Percentiles rank a stretch among this genome's conserved stretches.
phyloP scores from a whole-genome alignment of 305 asterid species.

The Fraxinus ornus region DNA sequence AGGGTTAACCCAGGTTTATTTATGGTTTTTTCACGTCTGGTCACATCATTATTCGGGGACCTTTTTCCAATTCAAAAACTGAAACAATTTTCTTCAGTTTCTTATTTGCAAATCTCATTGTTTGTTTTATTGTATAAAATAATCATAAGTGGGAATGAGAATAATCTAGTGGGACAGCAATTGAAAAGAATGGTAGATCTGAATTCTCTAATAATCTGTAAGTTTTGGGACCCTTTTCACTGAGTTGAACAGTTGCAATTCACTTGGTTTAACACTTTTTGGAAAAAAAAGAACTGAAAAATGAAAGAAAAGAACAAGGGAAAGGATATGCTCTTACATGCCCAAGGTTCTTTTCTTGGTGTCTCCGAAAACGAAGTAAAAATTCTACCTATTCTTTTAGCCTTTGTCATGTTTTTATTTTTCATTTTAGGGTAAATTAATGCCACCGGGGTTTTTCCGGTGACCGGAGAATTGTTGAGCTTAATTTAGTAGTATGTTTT shows the following conservation, averaged over 20 bases:
- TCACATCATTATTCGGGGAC: slow-evolving; percentile 49
- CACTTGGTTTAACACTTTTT: neutral
- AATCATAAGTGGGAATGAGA: neutral
- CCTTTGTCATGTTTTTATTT: neutral
- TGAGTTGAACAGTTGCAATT: neutral
- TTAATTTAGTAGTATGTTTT: neutral
- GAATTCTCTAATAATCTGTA: slow-evolving; percentile 7
- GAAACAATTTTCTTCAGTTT: slow-evolving; percentile 18
- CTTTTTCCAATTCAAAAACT: slow-evolving; percentile 10
- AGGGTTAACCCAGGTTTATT: slow-evolving; percentile 36
- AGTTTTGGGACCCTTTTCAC: slow-evolving; percentile 17
- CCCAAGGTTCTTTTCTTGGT: slow-evolving; percentile 20
- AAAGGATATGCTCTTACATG: slow-evolving; percentile 31
- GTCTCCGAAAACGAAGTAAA: slow-evolving; percentile 19
- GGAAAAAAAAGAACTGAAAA: neutral
- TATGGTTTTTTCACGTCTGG: slow-evolving; percentile 39
- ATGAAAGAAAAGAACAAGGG: neutral
- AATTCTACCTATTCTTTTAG: slow-evolving; percentile 11
- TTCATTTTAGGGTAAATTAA: neutral
- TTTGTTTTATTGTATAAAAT: slow-evolving; percentile 8
- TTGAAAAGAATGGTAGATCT: slow-evolving; percentile 22
- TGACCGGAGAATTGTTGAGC: neutral
- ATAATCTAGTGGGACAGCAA: neutral
- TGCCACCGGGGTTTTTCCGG: neutral
- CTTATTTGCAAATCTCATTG: slow-evolving; percentile 1